Conservation (phyloP, 2,329 filamentous ascomycete species). For the Aspergillus transmontanensis region DNA sequence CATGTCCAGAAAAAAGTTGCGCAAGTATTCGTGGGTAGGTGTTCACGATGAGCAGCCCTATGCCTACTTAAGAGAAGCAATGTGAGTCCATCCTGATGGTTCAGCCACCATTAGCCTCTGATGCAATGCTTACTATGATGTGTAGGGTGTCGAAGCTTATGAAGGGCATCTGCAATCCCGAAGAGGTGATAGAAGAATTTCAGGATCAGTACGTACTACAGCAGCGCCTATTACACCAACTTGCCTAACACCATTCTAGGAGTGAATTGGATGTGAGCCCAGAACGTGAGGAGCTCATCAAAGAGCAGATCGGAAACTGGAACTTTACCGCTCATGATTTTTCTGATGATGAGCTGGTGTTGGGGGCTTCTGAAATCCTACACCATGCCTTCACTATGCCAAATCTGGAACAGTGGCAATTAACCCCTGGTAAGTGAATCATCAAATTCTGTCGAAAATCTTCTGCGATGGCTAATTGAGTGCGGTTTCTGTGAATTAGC, state of each 20-base stretch:
- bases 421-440: constrained; percentile 50
- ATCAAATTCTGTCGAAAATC: background rate
- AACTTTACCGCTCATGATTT: constrained; percentile 88
- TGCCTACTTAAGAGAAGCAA: constrained; percentile 85
- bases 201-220: constrained; percentile 57
- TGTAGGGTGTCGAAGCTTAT: constrained; percentile 76
- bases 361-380: constrained; percentile 84
- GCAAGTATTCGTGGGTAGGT: constrained; percentile 91
- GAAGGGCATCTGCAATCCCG: constrained; percentile 80
- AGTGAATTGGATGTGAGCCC: constrained; percentile 68
- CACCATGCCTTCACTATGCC: constrained; percentile 82
- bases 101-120: constrained; percentile 3
- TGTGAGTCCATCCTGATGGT: constrained; percentile 51
- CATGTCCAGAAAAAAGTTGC: constrained; percentile 70
- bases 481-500: constrained; percentile 49
- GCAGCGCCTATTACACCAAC: constrained; percentile 2
- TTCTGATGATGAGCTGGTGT: constrained; percentile 84
- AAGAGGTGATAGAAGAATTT: constrained; percentile 62
- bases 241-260: background rate
- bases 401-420: constrained; percentile 77
- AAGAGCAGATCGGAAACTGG: constrained; percentile 74
- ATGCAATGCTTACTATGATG: constrained; percentile 1
- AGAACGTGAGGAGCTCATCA: constrained; percentile 67
- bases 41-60: constrained; percentile 83
- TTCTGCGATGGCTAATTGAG: background rate